phyloP scores from a whole-genome alignment of 2,329 filamentous ascomycete genomes.

The Chaetomiaceae sp. region DNA sequence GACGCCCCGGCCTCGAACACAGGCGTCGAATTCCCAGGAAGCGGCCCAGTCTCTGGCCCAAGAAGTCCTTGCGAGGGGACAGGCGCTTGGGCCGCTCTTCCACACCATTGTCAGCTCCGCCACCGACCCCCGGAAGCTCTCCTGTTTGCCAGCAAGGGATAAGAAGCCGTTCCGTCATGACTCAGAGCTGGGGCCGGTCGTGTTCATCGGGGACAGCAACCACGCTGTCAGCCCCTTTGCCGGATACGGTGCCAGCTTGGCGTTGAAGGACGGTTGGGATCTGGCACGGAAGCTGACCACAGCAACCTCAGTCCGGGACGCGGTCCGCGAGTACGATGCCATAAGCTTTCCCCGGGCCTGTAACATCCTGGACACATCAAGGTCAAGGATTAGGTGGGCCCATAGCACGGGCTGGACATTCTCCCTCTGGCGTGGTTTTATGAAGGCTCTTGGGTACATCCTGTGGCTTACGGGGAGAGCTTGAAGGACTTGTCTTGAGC shows the following conservation, averaged over 20 bases:
- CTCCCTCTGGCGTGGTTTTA: background rate
- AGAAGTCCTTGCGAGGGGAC: conserved; percentile 32
- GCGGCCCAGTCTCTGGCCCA: conserved; percentile 27
- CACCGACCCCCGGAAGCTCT: conserved; percentile 38
- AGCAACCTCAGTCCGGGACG: background rate
- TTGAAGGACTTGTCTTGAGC: no score
- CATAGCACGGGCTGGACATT: background rate
- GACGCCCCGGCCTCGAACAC: conserved; percentile 10
- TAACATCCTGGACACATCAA: background rate
- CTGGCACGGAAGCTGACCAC: conserved; percentile 32
- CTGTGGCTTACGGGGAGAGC: background rate
- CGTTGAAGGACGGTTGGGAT: conserved; percentile 44
- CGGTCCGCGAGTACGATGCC: background rate
- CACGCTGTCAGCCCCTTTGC: conserved; percentile 48
- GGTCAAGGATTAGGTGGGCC: background rate
- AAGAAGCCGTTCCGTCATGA: conserved; percentile 41
- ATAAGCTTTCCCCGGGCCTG: background rate
- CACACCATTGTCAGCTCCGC: conserved; percentile 33
- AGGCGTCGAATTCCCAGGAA: conserved; percentile 13
- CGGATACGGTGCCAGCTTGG: conserved; percentile 46
- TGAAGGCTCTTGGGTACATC: background rate
- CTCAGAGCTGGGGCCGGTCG: conserved; percentile 26
- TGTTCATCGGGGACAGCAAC: conserved; percentile 49
- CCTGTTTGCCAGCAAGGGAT: conserved; percentile 39
- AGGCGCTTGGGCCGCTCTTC: conserved; percentile 38